Conservation (phyloP, 768 basidiomycete species). For the Leucogyrophana mollusca region DNA sequence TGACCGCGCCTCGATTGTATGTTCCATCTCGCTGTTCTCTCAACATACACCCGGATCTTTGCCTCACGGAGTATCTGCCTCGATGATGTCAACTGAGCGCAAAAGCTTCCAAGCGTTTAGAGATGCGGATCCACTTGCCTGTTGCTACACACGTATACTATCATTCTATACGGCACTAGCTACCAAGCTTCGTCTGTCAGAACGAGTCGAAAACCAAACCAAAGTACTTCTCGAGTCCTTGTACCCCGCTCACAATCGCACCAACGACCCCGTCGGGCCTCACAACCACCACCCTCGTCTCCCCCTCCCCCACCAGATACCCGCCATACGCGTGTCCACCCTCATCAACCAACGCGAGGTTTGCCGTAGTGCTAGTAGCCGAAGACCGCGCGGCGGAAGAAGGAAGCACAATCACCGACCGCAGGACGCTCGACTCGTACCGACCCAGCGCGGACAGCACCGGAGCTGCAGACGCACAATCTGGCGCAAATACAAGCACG, state of each 20-base stretch:
- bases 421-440: constrained; percentile 2
- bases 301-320: constrained; percentile 32
- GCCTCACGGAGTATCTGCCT: no score
- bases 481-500: constrained; percentile 25
- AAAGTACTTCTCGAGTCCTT: constrained; percentile 18
- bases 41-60: no score
- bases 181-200: no score
- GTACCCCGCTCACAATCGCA: constrained; percentile 16
- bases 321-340: constrained; percentile 37
- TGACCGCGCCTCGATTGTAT: no score
- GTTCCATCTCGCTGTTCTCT: no score
- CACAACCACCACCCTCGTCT: constrained; percentile 32
- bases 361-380: neutral
- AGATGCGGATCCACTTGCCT: no score
- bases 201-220: no score
- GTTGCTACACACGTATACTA: no score
- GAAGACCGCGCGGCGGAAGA: neutral
- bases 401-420: constrained; percentile 13
- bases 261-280: constrained; percentile 49
- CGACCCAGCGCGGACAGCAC: constrained; percentile 6
- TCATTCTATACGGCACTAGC: no score
- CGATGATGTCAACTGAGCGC: no score
- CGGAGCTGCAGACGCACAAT: constrained; percentile 8
- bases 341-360: constrained; percentile 35
- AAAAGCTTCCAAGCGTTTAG: no score